phyloP scores from a whole-genome alignment of 768 basidiomycete genomes.

The Podaxis sp. region DNA sequence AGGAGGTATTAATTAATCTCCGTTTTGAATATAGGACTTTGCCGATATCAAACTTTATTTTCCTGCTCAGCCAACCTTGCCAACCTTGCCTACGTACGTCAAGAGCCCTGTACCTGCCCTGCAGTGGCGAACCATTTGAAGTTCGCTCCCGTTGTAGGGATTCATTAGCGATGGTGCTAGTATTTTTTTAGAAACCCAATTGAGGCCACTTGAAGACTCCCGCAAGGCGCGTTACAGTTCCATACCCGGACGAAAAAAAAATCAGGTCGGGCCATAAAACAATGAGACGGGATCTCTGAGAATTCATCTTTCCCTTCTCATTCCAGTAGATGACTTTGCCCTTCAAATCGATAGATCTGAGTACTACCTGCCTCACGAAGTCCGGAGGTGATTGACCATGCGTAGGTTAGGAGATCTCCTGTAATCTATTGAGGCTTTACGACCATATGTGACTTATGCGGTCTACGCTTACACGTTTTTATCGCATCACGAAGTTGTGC shows the following conservation, averaged over 20 bases:
- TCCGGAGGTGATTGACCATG: neutral
- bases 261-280: neutral
- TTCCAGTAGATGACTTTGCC: neutral
- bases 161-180: neutral
- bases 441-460: neutral
- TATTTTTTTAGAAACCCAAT: neutral
- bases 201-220: neutral
- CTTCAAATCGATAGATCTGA: neutral
- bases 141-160: neutral
- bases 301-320: neutral
- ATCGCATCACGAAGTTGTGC: neutral
- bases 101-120: neutral
- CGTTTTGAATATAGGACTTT: neutral
- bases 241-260: neutral
- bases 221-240: neutral
- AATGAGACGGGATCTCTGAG: neutral
- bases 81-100: neutral
- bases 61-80: conserved; percentile 7
- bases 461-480: neutral
- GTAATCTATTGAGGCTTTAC: neutral
- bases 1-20: neutral
- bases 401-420: neutral
- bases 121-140: neutral
- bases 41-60: conserved; percentile 13
- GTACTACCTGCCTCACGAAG: neutral